A percentile compares a stretch with the other conserved stretches of the same genome.
phyloP scores from a whole-genome alignment of 2,329 filamentous ascomycete species.

The Aspergillus neoniger region DNA sequence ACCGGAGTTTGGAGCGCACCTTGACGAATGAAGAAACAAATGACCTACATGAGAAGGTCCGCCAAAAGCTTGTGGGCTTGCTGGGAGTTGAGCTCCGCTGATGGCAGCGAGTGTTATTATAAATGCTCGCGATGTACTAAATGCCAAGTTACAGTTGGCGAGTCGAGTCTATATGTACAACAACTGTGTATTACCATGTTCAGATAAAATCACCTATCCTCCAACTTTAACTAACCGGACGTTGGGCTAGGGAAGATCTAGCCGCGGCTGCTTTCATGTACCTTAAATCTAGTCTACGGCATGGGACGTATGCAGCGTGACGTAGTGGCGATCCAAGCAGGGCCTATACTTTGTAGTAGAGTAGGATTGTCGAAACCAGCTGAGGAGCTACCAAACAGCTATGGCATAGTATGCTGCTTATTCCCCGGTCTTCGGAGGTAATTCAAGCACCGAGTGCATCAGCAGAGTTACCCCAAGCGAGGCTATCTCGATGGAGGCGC shows the following conservation, averaged over 20 bases:
- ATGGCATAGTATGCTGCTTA: neutral
- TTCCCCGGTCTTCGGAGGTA: neutral
- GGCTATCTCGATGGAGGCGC: neutral
- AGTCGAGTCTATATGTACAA: neutral
- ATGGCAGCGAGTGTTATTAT: neutral
- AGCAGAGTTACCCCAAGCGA: neutral
- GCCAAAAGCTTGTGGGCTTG: constrained; percentile 63
- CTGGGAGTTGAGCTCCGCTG: constrained; percentile 75
- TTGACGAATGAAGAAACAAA: constrained; percentile 83
- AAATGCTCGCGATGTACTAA: neutral
- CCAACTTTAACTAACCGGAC: too few relatives aligned
- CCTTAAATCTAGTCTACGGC: neutral
- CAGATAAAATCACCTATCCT: neutral
- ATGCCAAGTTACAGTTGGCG: neutral
- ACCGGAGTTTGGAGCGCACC: constrained; percentile 87
- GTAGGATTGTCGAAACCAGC: neutral
- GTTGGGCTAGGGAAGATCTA: too few relatives aligned
- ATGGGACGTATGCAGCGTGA: constrained; percentile 7
- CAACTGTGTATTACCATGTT: neutral
- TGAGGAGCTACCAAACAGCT: neutral
- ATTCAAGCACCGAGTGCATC: constrained; percentile 4
- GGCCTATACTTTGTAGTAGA: neutral
- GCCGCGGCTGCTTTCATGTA: neutral
- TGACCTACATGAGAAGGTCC: constrained; percentile 69
- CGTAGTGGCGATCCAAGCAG: constrained; percentile 2